Evolutionary conservation across 768 basidiomycete species (phyloP).

Genomic region (Tulasnella sp.): DNA sequence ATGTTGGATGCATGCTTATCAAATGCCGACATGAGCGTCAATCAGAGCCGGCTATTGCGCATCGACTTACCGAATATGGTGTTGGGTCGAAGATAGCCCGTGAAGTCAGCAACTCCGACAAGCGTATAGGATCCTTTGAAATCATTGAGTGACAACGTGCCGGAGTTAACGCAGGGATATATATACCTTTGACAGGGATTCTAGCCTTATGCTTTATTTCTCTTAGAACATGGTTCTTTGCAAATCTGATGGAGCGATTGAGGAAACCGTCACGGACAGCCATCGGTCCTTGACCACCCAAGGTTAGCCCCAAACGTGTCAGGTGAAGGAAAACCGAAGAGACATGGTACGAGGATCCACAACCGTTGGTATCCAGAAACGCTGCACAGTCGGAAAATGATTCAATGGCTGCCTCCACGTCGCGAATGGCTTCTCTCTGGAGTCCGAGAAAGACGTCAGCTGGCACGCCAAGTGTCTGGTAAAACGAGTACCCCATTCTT

Average conservation of each 20-base stretch:
- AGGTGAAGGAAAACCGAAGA: constrained; percentile 57
- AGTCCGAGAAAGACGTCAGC: constrained; percentile 57
- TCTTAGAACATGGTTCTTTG: constrained; percentile 64
- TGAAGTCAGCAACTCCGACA: constrained; percentile 72
- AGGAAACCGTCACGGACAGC: constrained; percentile 55
- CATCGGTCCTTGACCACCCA: constrained; percentile 42
- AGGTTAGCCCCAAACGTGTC: constrained; percentile 51
- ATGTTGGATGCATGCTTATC: constrained; percentile 45
- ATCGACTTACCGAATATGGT: constrained; percentile 56
- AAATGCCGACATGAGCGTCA: too few species aligned
- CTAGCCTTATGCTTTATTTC: constrained; percentile 66
- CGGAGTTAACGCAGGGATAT: neutral
- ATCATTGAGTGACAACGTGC: neutral
- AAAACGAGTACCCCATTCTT: constrained; percentile 45
- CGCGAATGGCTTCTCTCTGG: constrained; percentile 57
- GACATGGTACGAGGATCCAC: constrained; percentile 61
- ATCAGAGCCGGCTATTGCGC: too few species aligned
- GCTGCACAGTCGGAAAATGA: constrained; percentile 54
- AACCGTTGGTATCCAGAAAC: constrained; percentile 60
- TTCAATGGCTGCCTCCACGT: constrained; percentile 50
- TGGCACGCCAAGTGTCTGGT: constrained; percentile 59
- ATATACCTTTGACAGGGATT: constrained; percentile 62
- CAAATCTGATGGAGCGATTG: constrained; percentile 55
- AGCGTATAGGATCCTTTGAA: constrained; percentile 53
- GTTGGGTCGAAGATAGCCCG: constrained; percentile 54